These are phyloP conservation scores for Mycena rosella DNA, from an alignment of 768 basidiomycete genomes.

Conservation along the genomic window DNA sequence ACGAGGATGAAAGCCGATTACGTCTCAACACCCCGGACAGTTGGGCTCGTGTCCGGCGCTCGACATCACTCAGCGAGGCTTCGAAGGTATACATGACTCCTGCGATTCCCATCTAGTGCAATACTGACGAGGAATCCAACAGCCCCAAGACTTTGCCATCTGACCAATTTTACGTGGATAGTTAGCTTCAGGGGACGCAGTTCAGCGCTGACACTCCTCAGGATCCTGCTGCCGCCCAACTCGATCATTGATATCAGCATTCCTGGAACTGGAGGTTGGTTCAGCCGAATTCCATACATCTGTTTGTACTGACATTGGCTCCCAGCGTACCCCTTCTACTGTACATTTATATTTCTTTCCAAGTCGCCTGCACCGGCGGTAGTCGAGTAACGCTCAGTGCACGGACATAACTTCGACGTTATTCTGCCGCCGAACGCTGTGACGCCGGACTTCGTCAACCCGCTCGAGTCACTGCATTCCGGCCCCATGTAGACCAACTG, in stretches of 20 bases:
- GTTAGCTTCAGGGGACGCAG: no score
- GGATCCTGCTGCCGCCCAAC: conserved; percentile 20
- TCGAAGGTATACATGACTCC: not conserved
- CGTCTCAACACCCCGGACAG: conserved; percentile 26
- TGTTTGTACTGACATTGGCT: conserved; percentile 22
- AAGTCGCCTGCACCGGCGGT: no score
- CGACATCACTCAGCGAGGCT: conserved; percentile 28
- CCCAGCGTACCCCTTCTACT: conserved; percentile 38
- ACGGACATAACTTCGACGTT: conserved; percentile 31
- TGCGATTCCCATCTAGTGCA: not conserved
- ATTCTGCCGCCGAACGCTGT: conserved; percentile 6
- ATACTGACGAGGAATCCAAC: not conserved
- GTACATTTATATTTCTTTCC: conserved; percentile 25
- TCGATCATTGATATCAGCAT: conserved; percentile 26
- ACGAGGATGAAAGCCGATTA: conserved; percentile 23
- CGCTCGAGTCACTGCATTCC: no score
- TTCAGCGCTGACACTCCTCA: not conserved
- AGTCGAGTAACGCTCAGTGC: conserved; percentile 37
- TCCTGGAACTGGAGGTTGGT: conserved; percentile 23
- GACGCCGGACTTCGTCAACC: conserved; percentile 21
- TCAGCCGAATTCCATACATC: not conserved
- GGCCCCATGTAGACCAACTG: no score
- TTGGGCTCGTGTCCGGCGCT: conserved; percentile 31
- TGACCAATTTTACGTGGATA: conserved; percentile 19
- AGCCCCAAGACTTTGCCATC: conserved; percentile 12